A percentile compares a stretch with the other conserved stretches of the same genome.
phyloP scores from a whole-genome alignment of 495 filamentous ascomycete genomes.

The Penicillium tannophilum region DNA sequence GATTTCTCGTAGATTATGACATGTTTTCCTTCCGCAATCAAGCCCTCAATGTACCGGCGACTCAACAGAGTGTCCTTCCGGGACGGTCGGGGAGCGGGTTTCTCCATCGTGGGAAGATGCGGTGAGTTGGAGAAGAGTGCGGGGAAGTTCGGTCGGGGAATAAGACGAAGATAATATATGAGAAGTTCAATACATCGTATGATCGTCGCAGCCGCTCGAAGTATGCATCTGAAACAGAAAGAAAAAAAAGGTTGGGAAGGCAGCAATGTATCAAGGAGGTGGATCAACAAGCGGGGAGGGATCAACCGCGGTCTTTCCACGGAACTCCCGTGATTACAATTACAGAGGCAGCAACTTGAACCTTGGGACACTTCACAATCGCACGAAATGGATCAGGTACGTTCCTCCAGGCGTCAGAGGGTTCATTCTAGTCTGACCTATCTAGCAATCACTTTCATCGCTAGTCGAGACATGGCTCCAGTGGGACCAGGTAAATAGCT shows the following conservation, averaged over 20 bases:
- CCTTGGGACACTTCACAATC: neutral
- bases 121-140: slow-evolving; percentile 5
- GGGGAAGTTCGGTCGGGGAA: neutral
- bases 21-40: slow-evolving; percentile 83
- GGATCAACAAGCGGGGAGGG: slow-evolving; percentile 26
- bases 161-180: neutral
- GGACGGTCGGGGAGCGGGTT: slow-evolving; percentile 24
- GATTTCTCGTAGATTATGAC: slow-evolving; percentile 80
- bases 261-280: slow-evolving; percentile 24
- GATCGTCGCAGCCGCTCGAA: neutral
- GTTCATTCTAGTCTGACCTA: neutral
- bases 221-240: neutral
- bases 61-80: slow-evolving; percentile 58
- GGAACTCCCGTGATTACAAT: slow-evolving; percentile 13
- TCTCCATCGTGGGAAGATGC: slow-evolving; percentile 23
- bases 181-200: slow-evolving; percentile 3
- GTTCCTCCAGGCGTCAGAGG: neutral
- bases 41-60: slow-evolving; percentile 77
- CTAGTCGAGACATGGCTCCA: slow-evolving; percentile 60
- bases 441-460: slow-evolving; percentile 36
- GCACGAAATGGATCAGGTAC: neutral
- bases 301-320: slow-evolving; percentile 22
- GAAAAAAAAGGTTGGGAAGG: neutral
- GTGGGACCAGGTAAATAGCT: slow-evolving; percentile 55
- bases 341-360: slow-evolving; percentile 1